Percentiles rank a stretch among this genome's conserved stretches.
Conservation (phyloP, 352 stramenopile genomes). For the Pseudoperonospora humuli region DNA sequence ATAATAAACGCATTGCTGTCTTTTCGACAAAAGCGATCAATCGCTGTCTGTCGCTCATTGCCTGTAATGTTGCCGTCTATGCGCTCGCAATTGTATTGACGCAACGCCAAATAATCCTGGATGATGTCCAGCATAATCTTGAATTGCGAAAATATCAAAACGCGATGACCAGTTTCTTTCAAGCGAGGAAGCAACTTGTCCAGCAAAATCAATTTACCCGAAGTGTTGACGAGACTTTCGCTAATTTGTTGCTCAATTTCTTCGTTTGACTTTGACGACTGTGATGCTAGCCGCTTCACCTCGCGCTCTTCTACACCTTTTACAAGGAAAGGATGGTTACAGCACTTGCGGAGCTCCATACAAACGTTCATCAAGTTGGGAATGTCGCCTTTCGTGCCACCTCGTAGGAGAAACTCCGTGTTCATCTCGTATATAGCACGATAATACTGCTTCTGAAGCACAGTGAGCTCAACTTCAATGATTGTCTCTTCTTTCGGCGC, state of each 20-base stretch:
- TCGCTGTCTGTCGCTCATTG: constrained; percentile 91
- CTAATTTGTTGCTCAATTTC: constrained; percentile 52
- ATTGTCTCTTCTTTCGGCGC: constrained; percentile 87
- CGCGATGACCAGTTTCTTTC: constrained; percentile 91
- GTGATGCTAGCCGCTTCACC: constrained; percentile 46
- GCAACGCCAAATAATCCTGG: constrained; percentile 94
- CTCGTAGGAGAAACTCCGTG: constrained; percentile 83
- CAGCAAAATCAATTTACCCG: constrained; percentile 97
- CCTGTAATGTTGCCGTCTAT: constrained; percentile 99
- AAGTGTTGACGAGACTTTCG: constrained; percentile 90
- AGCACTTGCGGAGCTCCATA: constrained; percentile 93
- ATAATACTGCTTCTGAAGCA: constrained; percentile 89
- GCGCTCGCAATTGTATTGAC: constrained; percentile 91
- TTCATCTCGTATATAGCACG: constrained; percentile 91
- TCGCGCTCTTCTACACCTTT: constrained; percentile 84
- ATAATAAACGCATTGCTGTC: constrained; percentile 90
- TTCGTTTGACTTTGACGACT: constrained; percentile 39
- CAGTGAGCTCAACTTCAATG: constrained; percentile 87
- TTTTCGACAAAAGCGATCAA: constrained; percentile 85
- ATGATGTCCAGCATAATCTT: constrained; percentile 99
- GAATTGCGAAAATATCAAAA: constrained; percentile 99
- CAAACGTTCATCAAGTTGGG: constrained; percentile 88
- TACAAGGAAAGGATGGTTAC: constrained; percentile 92
- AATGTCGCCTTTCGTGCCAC: constrained; percentile 56
- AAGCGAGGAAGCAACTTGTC: constrained; percentile 98